Percentiles rank a stretch among this genome's conserved stretches.
These are phyloP conservation scores for Fusarium longipes DNA, from an alignment of 2,329 filamentous ascomycete species.

Conservation along the genomic window DNA sequence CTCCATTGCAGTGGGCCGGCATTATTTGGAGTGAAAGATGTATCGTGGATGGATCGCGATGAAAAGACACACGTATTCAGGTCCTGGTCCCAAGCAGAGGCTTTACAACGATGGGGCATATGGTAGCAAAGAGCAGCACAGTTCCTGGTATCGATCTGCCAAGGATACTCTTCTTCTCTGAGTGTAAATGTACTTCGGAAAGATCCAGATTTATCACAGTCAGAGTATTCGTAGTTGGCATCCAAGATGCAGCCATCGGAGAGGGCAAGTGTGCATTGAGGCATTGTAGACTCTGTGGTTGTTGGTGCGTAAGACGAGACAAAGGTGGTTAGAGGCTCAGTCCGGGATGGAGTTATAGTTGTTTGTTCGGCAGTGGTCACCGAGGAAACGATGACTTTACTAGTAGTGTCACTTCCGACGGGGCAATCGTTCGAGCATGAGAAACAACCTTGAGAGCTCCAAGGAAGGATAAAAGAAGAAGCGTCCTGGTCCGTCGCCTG, in stretches of 20 bases:
- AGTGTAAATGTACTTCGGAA: slow-evolving; percentile 2
- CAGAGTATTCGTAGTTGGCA: neutral
- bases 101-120: slow-evolving; percentile 21
- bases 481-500: neutral
- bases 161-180: slow-evolving; percentile 7
- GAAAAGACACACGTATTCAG: slow-evolving; percentile 16
- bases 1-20: neutral
- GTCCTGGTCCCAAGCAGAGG: neutral
- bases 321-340: slow-evolving; percentile 5
- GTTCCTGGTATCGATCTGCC: slow-evolving; percentile 2
- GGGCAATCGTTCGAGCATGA: slow-evolving; percentile 4
- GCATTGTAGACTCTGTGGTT: slow-evolving; percentile 10
- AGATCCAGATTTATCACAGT: neutral
- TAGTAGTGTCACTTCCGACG: neutral
- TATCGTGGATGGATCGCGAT: neutral
- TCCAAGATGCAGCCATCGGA: slow-evolving; percentile 12
- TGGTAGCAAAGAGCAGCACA: slow-evolving; percentile 21
- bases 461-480: slow-evolving; percentile 4
- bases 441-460: slow-evolving; percentile 8
- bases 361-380: neutral
- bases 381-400: neutral
- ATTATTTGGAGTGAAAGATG: neutral
- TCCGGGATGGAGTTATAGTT: neutral
- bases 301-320: neutral
- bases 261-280: slow-evolving; percentile 20